phyloP scores from a whole-genome alignment of 257 asterid genomes.

The Knoxia roxburghii region DNA sequence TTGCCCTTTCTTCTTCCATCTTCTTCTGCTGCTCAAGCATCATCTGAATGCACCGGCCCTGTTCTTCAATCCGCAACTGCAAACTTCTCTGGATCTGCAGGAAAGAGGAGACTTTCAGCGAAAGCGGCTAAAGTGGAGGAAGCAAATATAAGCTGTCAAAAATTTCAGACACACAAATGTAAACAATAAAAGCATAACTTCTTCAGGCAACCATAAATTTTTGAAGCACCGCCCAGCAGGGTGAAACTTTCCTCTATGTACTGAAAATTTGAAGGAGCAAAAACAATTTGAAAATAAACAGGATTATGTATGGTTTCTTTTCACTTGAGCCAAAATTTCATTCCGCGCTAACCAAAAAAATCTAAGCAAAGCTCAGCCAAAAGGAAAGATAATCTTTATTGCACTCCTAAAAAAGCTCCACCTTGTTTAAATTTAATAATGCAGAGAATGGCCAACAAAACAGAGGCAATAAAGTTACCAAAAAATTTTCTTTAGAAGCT shows the following conservation, averaged over 20 bases:
- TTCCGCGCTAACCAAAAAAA: no score
- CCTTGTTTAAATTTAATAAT: neutral
- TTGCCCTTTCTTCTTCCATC: constrained; percentile 51
- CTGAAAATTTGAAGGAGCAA: neutral
- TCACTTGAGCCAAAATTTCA: no score
- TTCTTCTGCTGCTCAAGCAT: constrained; percentile 68
- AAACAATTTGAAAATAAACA: neutral
- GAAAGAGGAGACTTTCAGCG: constrained; percentile 3
- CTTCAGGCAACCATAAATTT: neutral
- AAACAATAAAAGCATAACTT: neutral
- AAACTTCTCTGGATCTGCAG: constrained; percentile 73
- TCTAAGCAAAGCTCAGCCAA: neutral
- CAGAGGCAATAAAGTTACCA: neutral
- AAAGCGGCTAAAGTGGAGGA: neutral
- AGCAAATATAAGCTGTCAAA: neutral
- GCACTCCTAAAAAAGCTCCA: no score
- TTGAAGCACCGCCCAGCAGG: neutral
- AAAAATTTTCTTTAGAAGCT: neutral
- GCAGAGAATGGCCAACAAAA: neutral
- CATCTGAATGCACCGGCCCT: constrained; percentile 65
- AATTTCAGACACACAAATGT: neutral
- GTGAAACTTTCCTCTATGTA: neutral
- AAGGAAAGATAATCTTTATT: neutral
- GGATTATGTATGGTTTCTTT: no score
- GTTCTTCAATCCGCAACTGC: constrained; percentile 85